A percentile compares a stretch with the other conserved stretches of the same genome.
Evolutionary conservation across 2,329 filamentous ascomycete species (phyloP).

Genomic region (Didymella pomorum): DNA sequence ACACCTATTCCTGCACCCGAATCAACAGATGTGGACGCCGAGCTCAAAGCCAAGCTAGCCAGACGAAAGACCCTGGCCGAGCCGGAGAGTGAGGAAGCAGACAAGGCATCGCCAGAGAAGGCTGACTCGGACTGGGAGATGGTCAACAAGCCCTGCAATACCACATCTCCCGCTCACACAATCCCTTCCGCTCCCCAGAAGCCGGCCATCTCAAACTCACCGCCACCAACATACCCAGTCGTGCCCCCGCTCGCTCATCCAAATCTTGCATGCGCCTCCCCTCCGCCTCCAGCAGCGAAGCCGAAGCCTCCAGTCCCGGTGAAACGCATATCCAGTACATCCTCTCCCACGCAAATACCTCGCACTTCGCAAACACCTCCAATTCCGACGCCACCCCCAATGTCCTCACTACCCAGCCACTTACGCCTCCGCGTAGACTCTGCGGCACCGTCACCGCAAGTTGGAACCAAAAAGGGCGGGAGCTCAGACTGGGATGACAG

Average conservation of each 20-base stretch:
- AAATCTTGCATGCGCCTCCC: neutral
- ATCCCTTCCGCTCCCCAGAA: neutral
- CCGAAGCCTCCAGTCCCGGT: constrained; percentile 6
- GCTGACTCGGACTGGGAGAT: neutral
- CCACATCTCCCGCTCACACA: neutral
- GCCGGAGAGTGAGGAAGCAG: constrained; percentile 11
- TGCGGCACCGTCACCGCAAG: neutral
- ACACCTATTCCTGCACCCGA: constrained; percentile 15
- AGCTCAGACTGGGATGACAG: neutral
- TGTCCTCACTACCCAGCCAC: neutral
- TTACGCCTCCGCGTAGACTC: constrained; percentile 5
- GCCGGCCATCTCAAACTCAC: neutral
- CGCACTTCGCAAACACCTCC: neutral
- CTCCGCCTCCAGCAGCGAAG: neutral
- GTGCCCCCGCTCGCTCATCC: constrained; percentile 6
- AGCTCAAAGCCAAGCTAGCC: constrained; percentile 19
- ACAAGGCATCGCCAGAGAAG: neutral
- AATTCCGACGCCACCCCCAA: neutral
- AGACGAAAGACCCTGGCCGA: constrained; percentile 15
- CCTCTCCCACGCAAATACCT: neutral
- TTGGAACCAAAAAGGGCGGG: neutral
- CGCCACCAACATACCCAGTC: constrained; percentile 1
- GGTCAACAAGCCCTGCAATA: neutral
- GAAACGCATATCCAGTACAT: neutral
- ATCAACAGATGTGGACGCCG: constrained; percentile 1